Evolutionary conservation across 352 stramenopile species (phyloP), one percentile per base, ranked within the genome.

Genomic region (Globisporangium lucens): DNA sequence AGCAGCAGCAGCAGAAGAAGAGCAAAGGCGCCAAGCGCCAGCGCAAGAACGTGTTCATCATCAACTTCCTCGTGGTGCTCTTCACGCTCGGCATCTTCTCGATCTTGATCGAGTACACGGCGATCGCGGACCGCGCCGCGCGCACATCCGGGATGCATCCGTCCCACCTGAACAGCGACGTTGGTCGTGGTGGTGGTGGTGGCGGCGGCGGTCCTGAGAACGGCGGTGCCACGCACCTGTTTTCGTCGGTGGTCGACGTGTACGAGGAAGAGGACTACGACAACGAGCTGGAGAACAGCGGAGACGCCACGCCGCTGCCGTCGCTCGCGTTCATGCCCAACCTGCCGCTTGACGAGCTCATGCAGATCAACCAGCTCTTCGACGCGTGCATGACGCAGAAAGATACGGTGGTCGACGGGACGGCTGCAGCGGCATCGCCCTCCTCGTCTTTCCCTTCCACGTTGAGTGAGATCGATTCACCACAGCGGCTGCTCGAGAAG

Each of bases 1-100:
- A 24, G 24, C 33, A 51, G 9, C 33, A 61, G 56, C 29, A 41
- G 30, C 12, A 17, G 56, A 10, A 62, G 35, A 62, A 51, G 36
- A 41, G 17, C 22, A 35, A 24, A 10, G 2, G 2, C 7, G 57
- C 57, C 57, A 63, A 51, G 36, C 57, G 57, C 15, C 57, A 63
- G 36, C 57, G 57, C 36, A 63, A 63, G 57, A 63, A 63, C 57
- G 57, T 63, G 57, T 36, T 63, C 35, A 63, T 63, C 57, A n/a
- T 63, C 35, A 63, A 63, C 27, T 49, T 53, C 35, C 57, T 63
- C 57, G 57, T 43, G 35, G 57, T 63, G 57, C 57, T 63, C 12
- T 10, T 63, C 35, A 63, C 57, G 15, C 57, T 63, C 36, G 57
- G 35, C 13, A 63, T 63, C 57, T 63, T 63, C 57, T 63, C 57